Conservation (phyloP, 495 filamentous ascomycete genomes). For the Aspergillus conjunctus region DNA sequence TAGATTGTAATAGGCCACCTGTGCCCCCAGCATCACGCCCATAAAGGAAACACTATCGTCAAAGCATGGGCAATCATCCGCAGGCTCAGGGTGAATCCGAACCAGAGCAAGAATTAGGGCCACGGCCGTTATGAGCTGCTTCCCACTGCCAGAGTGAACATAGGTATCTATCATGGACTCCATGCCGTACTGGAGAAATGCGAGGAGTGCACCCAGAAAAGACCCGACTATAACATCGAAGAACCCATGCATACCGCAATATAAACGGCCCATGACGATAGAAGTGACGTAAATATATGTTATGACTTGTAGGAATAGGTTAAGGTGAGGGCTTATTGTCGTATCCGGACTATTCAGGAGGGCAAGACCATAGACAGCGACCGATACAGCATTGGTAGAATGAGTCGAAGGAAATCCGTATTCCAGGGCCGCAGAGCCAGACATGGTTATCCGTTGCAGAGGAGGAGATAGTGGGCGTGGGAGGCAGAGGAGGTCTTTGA, state of each 20-base stretch:
- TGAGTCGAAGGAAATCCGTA: slow-evolving; percentile 98
- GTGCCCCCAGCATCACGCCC: slow-evolving; percentile 80
- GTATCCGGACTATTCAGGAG: slow-evolving; percentile 59
- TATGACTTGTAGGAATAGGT: slow-evolving; percentile 60
- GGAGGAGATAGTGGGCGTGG: slow-evolving; percentile 92
- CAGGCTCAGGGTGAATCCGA: slow-evolving; percentile 91
- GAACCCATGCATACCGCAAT: slow-evolving; percentile 99
- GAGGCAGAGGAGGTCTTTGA: slow-evolving; percentile 95
- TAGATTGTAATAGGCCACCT: slow-evolving; percentile 81
- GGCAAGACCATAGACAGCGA: slow-evolving; percentile 79
- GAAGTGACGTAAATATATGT: slow-evolving; percentile 86
- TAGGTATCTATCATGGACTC: slow-evolving; percentile 67
- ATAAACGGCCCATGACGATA: slow-evolving; percentile 85
- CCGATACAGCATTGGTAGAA: slow-evolving; percentile 94
- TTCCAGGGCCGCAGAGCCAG: slow-evolving; percentile 88
- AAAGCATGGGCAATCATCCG: slow-evolving; percentile 96
- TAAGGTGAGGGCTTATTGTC: slow-evolving; percentile 51
- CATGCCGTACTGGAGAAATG: slow-evolving; percentile 71
- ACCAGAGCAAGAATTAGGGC: slow-evolving; percentile 72
- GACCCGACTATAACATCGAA: slow-evolving; percentile 83
- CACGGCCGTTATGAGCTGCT: slow-evolving; percentile 60
- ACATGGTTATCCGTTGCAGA: slow-evolving; percentile 94
- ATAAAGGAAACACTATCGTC: slow-evolving; percentile 95
- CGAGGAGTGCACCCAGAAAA: slow-evolving; percentile 66
- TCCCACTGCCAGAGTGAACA: slow-evolving; percentile 51